A percentile compares a stretch with the other conserved stretches of the same genome.
phyloP scores from a whole-genome alignment of 331 rosid species.

The Spiraea crenata region DNA sequence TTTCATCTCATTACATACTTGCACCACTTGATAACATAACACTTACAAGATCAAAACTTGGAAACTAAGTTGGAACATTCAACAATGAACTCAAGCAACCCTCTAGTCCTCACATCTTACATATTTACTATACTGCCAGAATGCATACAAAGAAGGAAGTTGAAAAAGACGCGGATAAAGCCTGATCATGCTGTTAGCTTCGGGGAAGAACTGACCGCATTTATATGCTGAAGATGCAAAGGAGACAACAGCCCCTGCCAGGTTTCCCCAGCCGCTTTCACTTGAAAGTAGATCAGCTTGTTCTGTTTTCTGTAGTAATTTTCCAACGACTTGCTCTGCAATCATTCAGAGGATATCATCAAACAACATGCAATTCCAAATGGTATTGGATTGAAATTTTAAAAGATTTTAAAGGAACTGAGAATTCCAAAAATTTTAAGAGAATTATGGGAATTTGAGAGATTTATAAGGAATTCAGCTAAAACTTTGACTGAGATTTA shows the following conservation, averaged over 20 bases:
- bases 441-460: no score
- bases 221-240: conserved; percentile 78
- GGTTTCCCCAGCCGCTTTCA: conserved; percentile 65
- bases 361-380: no score
- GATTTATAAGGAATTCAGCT: no score
- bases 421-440: no score
- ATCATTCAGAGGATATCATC: no score
- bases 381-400: no score
- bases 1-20: conserved; percentile 24
- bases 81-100: conserved; percentile 21
- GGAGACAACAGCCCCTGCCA: conserved; percentile 94
- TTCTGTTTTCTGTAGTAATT: conserved; percentile 89
- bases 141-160: conserved; percentile 15
- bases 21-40: conserved; percentile 4
- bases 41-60: conserved; percentile 27
- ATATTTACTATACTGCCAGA: conserved; percentile 59
- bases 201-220: conserved; percentile 65
- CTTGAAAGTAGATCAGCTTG: conserved; percentile 68
- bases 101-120: conserved; percentile 44
- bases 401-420: no score
- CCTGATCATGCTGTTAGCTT: conserved; percentile 74
- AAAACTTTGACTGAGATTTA: no score
- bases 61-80: conserved; percentile 26
- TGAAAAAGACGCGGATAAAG: conserved; percentile 9
- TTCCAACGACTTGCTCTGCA: conserved; percentile 66